Conservation (phyloP, 441 rosid genomes). For the Pelargonium fulgidum region DNA sequence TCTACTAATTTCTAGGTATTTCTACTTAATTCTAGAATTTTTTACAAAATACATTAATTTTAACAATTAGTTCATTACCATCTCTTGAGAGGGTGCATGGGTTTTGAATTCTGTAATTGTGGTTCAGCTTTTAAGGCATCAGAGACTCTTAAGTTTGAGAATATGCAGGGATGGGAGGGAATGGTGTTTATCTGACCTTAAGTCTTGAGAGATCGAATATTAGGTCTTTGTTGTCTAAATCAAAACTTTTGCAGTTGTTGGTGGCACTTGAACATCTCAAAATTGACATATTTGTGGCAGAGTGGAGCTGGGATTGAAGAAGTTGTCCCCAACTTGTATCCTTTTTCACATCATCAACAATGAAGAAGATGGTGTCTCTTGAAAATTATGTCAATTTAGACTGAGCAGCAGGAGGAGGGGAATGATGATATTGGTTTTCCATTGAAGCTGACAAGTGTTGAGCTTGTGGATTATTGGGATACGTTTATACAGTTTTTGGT, state of each 20-base stretch:
- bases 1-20: no score
- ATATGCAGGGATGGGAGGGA: slow-evolving; percentile 18
- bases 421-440: not conserved
- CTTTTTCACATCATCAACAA: not conserved
- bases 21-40: no score
- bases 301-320: not conserved
- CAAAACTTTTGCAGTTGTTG: not conserved
- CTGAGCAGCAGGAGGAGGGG: not conserved
- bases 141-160: slow-evolving; percentile 13
- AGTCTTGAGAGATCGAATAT: no score
- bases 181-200: slow-evolving; percentile 10
- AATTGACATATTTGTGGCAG: not conserved
- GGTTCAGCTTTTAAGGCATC: no score
- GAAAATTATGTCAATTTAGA: no score
- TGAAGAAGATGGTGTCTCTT: not conserved
- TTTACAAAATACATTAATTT: no score
- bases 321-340: slow-evolving; percentile 10
- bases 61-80: no score
- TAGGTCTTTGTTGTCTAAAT: no score
- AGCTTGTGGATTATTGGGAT: not conserved
- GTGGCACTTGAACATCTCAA: not conserved
- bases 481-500: not conserved
- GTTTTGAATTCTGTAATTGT: no score
- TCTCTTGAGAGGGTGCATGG: no score
- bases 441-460: not conserved